Evolutionary conservation across 1,284 basidiomycete genomes (phyloP), one percentile per base, ranked within the genome.

Genomic region (Flammula alnicola): DNA sequence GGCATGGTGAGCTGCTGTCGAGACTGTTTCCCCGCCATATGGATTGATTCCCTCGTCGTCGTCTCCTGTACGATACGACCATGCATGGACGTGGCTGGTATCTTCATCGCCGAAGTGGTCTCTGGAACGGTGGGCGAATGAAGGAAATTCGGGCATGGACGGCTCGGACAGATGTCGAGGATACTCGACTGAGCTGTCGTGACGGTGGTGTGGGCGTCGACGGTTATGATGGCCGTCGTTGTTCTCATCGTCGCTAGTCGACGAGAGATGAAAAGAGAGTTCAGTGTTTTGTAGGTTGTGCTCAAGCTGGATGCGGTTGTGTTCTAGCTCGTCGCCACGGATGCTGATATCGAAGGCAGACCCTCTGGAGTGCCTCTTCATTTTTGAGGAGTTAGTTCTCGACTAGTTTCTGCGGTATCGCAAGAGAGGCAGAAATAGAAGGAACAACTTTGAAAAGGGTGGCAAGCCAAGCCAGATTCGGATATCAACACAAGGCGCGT

Each of bases 1-100:
- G 20, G 90, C 91, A 68, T 95, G 93, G 66, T 95, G 93, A 2
- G 84, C 89, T 9, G 83, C 83, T 0, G 92, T 94, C 0, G 89
- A 93, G 50, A 90, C 72, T 0, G 91, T 88, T 49, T 83, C 80
- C 16, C 78, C 81, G 16, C 74, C 80, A 54, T 84, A 88, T 1
- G 84, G 84, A 56, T 78, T 73, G 30, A 85, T 70, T 5, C 81
- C 84, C 11, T 85, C 84, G 9, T 80, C 81, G 44, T 84, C 81
- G 41, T 87, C 82, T 31, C 75, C 80, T 11, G 78, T 77, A 47
- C 77, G 79, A 63, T 83, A 84, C 4, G 85, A 86, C 84, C 84
- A 88, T 0, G 76, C 75, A 48, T 84, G 78, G 31, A 77, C 66
- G 29, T 77, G 75, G 56, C 77, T 79, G 43, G 81, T 79, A 5